These are phyloP conservation scores for Lactifluus pinguis DNA, from an alignment of 768 basidiomycete species.

Conservation along the genomic window DNA sequence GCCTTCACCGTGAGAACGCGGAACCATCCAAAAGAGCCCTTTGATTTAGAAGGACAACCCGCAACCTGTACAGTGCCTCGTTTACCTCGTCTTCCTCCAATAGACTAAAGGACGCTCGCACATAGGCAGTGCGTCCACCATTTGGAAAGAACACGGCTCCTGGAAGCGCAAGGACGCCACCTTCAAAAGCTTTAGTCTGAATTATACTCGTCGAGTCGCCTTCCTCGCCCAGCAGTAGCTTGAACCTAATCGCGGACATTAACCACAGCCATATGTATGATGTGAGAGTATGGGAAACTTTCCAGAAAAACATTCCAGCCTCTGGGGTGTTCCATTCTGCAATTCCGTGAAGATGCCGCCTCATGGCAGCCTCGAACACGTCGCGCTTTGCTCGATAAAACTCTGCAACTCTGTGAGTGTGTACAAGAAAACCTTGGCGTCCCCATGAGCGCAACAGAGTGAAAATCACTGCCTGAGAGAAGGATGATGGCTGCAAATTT, in stretches of 20 bases:
- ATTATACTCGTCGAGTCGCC: constrained; percentile 55
- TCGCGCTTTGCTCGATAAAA: constrained; percentile 72
- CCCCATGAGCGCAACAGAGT: constrained; percentile 65
- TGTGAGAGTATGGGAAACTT: constrained; percentile 21
- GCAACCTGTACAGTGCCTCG: constrained; percentile 58
- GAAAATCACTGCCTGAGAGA: constrained; percentile 54
- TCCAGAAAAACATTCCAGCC: constrained; percentile 90
- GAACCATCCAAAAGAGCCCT: background rate
- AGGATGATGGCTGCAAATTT: constrained; percentile 56
- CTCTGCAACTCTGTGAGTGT: constrained; percentile 56
- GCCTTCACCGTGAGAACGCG: background rate
- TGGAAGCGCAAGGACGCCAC: constrained; percentile 84
- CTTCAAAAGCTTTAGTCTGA: constrained; percentile 61
- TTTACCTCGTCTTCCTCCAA: constrained; percentile 58
- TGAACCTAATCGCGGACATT: constrained; percentile 44
- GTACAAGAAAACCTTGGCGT: constrained; percentile 60
- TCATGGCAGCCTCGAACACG: constrained; percentile 68
- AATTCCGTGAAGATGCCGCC: constrained; percentile 65
- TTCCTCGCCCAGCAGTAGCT: constrained; percentile 52
- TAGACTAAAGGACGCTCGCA: constrained; percentile 77
- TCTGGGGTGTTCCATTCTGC: constrained; percentile 66
- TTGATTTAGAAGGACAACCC: constrained; percentile 22
- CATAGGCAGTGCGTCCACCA: constrained; percentile 58
- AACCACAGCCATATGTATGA: constrained; percentile 1
- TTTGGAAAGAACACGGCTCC: constrained; percentile 76